Percentiles rank a stretch among this genome's conserved stretches.
These are phyloP conservation scores for Coemansia sp. DNA, from an alignment of 192 early-diverging fungal genomes.

Conservation along the genomic window DNA sequence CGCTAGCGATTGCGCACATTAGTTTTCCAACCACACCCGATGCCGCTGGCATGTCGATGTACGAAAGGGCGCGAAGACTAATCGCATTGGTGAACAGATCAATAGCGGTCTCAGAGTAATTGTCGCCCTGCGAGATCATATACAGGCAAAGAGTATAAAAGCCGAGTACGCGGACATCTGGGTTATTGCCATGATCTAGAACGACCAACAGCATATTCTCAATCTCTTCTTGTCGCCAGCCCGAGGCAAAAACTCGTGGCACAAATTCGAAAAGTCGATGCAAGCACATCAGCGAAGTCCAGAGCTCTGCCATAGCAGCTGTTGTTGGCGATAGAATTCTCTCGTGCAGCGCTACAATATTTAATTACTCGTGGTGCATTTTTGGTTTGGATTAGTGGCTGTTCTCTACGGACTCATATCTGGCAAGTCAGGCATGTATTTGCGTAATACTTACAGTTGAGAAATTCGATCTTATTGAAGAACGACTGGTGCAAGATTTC, in stretches of 20 bases:
- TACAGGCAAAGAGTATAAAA: constrained; percentile 36
- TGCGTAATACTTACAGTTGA: constrained; percentile 41
- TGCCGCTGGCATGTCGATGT: constrained; percentile 44
- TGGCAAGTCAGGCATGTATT: neutral
- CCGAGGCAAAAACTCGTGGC: constrained; percentile 34
- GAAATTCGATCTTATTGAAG: constrained; percentile 18
- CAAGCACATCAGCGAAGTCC: constrained; percentile 26
- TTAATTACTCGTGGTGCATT: neutral
- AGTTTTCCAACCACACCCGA: constrained; percentile 34
- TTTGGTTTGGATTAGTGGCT: neutral
- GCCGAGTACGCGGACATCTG: constrained; percentile 42
- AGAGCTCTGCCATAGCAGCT: constrained; percentile 18
- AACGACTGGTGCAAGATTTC: constrained; percentile 28
- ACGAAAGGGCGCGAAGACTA: constrained; percentile 38
- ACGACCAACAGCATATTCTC: constrained; percentile 50
- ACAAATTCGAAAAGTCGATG: constrained; percentile 34
- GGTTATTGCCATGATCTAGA: constrained; percentile 54
- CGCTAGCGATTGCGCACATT: constrained; percentile 47
- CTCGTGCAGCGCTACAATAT: constrained; percentile 33
- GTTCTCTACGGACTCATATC: neutral
- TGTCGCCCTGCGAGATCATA: constrained; percentile 23
- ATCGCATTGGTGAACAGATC: constrained; percentile 49
- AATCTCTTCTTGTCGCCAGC: constrained; percentile 43
- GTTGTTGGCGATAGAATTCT: constrained; percentile 35
- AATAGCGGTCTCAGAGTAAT: constrained; percentile 23